These are phyloP conservation scores for Selaginella tamariscina DNA, from an alignment of 75 land plant species.

Conservation along the genomic window DNA sequence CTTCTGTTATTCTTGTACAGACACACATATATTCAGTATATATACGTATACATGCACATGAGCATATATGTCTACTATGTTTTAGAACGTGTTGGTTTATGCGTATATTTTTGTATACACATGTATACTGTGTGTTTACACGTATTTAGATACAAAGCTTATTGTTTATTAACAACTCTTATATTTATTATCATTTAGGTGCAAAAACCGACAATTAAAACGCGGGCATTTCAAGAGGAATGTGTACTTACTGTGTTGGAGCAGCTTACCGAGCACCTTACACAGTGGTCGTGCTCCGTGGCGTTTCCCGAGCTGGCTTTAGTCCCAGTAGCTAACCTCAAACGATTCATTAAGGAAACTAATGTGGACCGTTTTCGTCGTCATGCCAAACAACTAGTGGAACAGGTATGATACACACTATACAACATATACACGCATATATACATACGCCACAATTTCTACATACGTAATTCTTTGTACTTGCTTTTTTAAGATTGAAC, in stretches of 20 bases:
- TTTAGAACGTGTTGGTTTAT: no score
- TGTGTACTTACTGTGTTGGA: conserved; percentile 69
- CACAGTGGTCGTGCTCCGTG: conserved; percentile 83
- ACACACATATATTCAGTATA: no score
- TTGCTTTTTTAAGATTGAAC: conserved; percentile 44
- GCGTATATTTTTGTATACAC: no score
- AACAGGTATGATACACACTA: conserved; percentile 40
- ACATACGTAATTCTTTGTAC: background rate
- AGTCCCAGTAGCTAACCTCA: conserved; percentile 55
- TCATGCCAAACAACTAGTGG: conserved; percentile 62
- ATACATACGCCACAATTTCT: background rate
- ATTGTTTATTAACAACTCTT: background rate
- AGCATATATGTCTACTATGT: no score
- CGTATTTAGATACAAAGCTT: no score
- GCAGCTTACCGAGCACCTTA: conserved; percentile 78
- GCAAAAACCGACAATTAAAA: conserved; percentile 54
- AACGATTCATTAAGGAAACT: conserved; percentile 61
- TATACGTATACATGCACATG: no score
- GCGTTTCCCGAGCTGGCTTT: conserved; percentile 89
- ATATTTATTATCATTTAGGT: conserved; percentile 36
- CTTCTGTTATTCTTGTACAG: no score
- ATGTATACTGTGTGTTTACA: no score
- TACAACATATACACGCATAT: background rate
- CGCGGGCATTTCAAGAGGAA: conserved; percentile 88
- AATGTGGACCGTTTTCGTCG: conserved; percentile 76